Percentiles rank a stretch among this genome's conserved stretches.
Evolutionary conservation across 2,329 filamentous ascomycete species (phyloP).

Genomic region (Amauroascus niger): DNA sequence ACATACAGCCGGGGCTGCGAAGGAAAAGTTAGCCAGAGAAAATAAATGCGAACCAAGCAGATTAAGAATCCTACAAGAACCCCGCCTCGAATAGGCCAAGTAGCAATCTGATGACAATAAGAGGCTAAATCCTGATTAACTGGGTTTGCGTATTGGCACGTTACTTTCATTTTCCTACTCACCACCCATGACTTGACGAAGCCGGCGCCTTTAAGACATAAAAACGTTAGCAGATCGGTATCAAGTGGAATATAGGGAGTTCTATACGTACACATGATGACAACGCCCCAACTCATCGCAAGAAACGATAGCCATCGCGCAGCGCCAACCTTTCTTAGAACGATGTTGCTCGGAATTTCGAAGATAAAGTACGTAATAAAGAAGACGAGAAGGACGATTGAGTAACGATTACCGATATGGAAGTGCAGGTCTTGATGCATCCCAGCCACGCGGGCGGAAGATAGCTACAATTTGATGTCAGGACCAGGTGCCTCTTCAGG

Average conservation of each 20-base stretch:
- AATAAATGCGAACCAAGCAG: slow-evolving; percentile 32
- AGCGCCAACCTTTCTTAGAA: slow-evolving; percentile 55
- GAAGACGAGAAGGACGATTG: slow-evolving; percentile 60
- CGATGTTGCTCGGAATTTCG: slow-evolving; percentile 60
- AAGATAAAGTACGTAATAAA: slow-evolving; percentile 64
- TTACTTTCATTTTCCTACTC: not conserved
- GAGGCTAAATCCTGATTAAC: slow-evolving; percentile 2
- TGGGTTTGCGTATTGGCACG: not conserved
- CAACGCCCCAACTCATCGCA: slow-evolving; percentile 20
- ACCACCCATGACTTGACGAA: slow-evolving; percentile 12
- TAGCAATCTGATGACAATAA: slow-evolving; percentile 29
- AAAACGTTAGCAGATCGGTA: slow-evolving; percentile 4
- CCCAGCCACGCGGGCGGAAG: slow-evolving; percentile 57
- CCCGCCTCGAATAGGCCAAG: slow-evolving; percentile 56
- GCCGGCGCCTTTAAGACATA: slow-evolving; percentile 14
- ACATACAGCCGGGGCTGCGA: slow-evolving; percentile 50
- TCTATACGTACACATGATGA: slow-evolving; percentile 17
- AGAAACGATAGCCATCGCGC: slow-evolving; percentile 25
- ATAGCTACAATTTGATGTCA: not conserved
- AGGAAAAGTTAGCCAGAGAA: not conserved
- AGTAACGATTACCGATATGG: slow-evolving; percentile 25
- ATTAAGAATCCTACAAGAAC: slow-evolving; percentile 50
- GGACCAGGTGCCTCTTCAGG: not conserved
- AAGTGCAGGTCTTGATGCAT: slow-evolving; percentile 24
- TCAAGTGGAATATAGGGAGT: not conserved